A percentile compares a stretch with the other conserved stretches of the same genome.
These are phyloP conservation scores for Hypomontagnella monticulosa DNA, from an alignment of 495 filamentous ascomycete genomes.

Conservation along the genomic window DNA sequence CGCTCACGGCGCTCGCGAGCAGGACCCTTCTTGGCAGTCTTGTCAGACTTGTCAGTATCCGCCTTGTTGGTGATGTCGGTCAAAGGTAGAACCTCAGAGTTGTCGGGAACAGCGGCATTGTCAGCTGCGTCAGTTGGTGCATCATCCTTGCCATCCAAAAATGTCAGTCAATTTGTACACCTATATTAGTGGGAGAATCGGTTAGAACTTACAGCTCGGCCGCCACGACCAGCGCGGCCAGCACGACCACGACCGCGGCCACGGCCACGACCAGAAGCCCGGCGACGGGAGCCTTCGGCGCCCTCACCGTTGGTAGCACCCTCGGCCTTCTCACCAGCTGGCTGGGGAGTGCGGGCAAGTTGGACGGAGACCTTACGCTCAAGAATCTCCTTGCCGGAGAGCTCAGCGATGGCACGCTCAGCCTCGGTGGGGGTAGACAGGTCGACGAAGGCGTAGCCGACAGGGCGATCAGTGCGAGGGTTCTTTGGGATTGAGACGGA, in stretches of 20 bases:
- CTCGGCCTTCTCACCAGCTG: conserved; percentile 78
- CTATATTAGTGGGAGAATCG: neutral
- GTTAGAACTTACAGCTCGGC: conserved; percentile 70
- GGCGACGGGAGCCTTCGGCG: conserved; percentile 79
- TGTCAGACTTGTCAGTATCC: conserved; percentile 53
- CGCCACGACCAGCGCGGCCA: conserved; percentile 78
- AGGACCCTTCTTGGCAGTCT: conserved; percentile 58
- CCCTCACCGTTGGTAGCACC: conserved; percentile 72
- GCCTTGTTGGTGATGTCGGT: conserved; percentile 64
- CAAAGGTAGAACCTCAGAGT: conserved; percentile 60
- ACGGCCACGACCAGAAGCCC: conserved; percentile 75
- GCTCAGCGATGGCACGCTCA: conserved; percentile 89
- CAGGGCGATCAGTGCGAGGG: conserved; percentile 95
- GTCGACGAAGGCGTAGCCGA: conserved; percentile 99
- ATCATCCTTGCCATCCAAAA: conserved; percentile 61
- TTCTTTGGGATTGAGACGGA: conserved; percentile 98
- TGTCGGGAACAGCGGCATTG: conserved; percentile 53
- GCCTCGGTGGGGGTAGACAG: conserved; percentile 93
- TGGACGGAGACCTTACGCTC: conserved; percentile 99
- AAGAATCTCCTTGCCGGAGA: conserved; percentile 95
- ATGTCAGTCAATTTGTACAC: conserved; percentile 23
- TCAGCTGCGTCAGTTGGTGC: conserved; percentile 55
- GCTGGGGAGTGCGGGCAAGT: conserved; percentile 95
- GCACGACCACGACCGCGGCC: conserved; percentile 77
- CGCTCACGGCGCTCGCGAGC: conserved; percentile 77